Evolutionary conservation across 345 rosid genomes (phyloP).

Genomic region (Alliaria petiolata): DNA sequence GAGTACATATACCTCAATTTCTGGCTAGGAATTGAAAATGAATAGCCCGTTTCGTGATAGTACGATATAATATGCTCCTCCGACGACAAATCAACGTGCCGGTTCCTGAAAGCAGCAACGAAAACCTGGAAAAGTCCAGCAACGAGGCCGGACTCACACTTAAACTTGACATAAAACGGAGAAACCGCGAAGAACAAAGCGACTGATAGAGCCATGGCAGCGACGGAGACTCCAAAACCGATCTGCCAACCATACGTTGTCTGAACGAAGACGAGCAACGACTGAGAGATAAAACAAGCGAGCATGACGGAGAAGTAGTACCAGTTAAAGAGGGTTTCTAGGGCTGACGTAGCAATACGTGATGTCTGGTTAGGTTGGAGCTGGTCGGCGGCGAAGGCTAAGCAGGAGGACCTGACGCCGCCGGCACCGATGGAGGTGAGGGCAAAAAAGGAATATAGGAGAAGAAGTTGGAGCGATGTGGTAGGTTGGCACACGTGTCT

Average conservation of each 20-base stretch:
- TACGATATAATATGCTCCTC: constrained; percentile 1
- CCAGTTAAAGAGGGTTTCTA: constrained; percentile 51
- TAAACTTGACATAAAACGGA: constrained; percentile 37
- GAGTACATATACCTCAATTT: constrained; percentile 36
- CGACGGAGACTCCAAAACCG: constrained; percentile 50
- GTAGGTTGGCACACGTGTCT: constrained; percentile 24
- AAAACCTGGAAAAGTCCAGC: constrained; percentile 48
- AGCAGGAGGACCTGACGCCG: constrained; percentile 49
- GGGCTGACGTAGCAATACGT: background rate
- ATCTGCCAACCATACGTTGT: constrained; percentile 50
- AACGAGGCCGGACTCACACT: constrained; percentile 35
- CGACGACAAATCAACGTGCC: constrained; percentile 23
- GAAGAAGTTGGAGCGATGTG: constrained; percentile 23
- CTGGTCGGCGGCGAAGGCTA: constrained; percentile 65
- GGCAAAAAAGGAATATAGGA: constrained; percentile 38
- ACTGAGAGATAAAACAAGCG: constrained; percentile 33
- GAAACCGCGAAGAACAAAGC: constrained; percentile 43
- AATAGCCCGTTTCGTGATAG: constrained; percentile 22
- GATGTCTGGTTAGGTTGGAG: constrained; percentile 12
- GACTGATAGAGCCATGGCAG: constrained; percentile 40
- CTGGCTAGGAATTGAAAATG: constrained; percentile 33
- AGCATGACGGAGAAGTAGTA: constrained; percentile 34
- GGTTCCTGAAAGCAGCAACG: constrained; percentile 34
- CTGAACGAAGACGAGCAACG: constrained; percentile 50
- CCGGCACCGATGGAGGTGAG: constrained; percentile 58